Base-by-base conservation (phyloP, 768 basidiomycete species). In the Suillus weaverae region DNA sequence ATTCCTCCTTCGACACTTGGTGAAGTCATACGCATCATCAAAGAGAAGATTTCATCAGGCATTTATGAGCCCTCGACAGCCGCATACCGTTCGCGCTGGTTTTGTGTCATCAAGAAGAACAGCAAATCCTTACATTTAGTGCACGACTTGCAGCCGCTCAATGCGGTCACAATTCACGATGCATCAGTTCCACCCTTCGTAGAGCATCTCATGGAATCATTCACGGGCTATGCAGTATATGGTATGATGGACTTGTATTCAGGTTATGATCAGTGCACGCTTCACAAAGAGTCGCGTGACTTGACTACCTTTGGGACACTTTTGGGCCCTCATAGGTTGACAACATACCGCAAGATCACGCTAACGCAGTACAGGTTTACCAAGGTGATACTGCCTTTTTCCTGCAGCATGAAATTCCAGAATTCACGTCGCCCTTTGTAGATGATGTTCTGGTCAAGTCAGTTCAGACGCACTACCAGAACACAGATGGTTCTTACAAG, bases 251-350 rank as follows among this genome's bases (percentile, higher is more conserved):
- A 80, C 51, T 64, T 81, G 4, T 79, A 71, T 62, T 73, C 77
- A 0, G 79, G 78, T 33, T 81, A 78, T 65, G 77, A 83, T 60
- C 73, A 78, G 33, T 62, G 76, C 14, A 54, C 65, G 0, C 64
- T 81, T 0, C 66, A 71, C 20, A 67, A 69, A 22, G 64, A 66
- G 6, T 81, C 75, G 0, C 51, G 74, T 10, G 79, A 83, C 38
- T 66, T 79, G 11, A 84, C 81, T 0, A 80, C 78, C 0, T 84
- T 83, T 67, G 74, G 78, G 61, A 79, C 76, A 0, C 80, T 78
- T 0, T 70, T 79, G 3, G 78, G 80, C 2, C 66, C 74, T 0
- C 61, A 79, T 0, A 66, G 74, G 0, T 70, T 82, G 0, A 72
- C 72, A 2, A 69, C 72, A 0, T 83, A 0, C 80, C 81, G 0